Percentiles rank a stretch among this genome's conserved stretches.
These are phyloP conservation scores for Nakazawaea siamensis DNA, from an alignment of 805 yeast species.

Conservation along the genomic window DNA sequence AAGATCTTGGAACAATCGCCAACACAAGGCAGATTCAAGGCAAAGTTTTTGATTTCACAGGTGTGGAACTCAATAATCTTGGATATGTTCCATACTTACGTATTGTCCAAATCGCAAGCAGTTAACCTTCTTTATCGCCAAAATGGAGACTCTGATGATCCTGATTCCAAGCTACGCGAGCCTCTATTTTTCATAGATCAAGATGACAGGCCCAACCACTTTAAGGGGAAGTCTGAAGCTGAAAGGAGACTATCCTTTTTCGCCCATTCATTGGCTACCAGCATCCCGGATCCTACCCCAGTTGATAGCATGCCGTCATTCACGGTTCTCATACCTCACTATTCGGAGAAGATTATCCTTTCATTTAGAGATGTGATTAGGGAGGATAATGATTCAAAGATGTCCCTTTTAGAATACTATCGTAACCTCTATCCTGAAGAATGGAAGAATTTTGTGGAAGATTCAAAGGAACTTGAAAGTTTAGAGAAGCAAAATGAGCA, in stretches of 20 bases:
- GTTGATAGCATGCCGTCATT: slow-evolving; percentile 40
- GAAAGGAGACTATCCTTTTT: slow-evolving; percentile 44
- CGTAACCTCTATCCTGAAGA: slow-evolving; percentile 65
- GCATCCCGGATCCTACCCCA: slow-evolving; percentile 40
- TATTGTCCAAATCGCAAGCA: slow-evolving; percentile 42
- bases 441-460: slow-evolving; percentile 76
- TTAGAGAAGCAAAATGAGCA: slow-evolving; percentile 13
- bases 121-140: slow-evolving; percentile 26
- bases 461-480: slow-evolving; percentile 37
- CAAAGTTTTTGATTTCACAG: slow-evolving; percentile 32
- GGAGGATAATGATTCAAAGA: slow-evolving; percentile 34
- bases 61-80: slow-evolving; percentile 48
- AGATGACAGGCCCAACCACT: slow-evolving; percentile 39
- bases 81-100: slow-evolving; percentile 47
- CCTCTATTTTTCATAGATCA: slow-evolving; percentile 41
- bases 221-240: slow-evolving; percentile 38
- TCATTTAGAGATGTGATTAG: slow-evolving; percentile 36
- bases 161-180: slow-evolving; percentile 22
- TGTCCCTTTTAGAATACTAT: slow-evolving; percentile 69
- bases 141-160: slow-evolving; percentile 43
- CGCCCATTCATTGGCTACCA: slow-evolving; percentile 43
- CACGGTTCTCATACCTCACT: slow-evolving; percentile 45
- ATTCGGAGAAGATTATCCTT: slow-evolving; percentile 39
- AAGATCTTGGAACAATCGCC: slow-evolving; percentile 37
- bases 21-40: slow-evolving; percentile 34